phyloP scores from a whole-genome alignment of 257 asterid genomes.

The Solanum pennellii region DNA sequence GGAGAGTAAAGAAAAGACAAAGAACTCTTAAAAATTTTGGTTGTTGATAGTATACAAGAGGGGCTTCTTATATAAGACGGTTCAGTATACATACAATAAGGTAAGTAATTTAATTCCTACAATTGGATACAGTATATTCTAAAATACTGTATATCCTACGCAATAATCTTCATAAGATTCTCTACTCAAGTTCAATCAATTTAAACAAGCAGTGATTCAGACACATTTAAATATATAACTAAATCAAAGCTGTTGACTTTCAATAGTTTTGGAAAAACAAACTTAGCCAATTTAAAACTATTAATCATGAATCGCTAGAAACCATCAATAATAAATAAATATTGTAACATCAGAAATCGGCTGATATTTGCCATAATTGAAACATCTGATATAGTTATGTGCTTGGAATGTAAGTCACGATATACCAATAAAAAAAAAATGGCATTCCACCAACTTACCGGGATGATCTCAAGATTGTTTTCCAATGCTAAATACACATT shows the following conservation, averaged over 20 bases:
- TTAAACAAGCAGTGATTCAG: background rate
- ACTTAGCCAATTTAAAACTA: background rate
- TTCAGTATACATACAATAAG: background rate
- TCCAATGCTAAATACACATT: conserved; percentile 97
- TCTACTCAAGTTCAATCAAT: background rate
- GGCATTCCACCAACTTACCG: conserved; percentile 39
- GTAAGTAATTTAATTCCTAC: background rate
- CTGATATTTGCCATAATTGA: background rate
- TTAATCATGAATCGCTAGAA: background rate
- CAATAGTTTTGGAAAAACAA: background rate
- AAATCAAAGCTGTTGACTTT: background rate
- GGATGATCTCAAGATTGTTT: conserved; percentile 95
- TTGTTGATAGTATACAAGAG: background rate
- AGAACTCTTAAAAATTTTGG: background rate
- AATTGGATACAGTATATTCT: background rate
- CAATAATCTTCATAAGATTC: background rate
- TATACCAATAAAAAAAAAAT: background rate
- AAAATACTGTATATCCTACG: background rate
- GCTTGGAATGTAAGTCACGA: background rate
- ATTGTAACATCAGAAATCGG: background rate
- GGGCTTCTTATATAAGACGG: background rate
- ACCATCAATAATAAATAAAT: background rate
- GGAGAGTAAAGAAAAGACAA: background rate
- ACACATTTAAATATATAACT: background rate
- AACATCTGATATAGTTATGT: background rate